phyloP scores from a whole-genome alignment of 139 green algal genomes.

The Auxenochlorella pyrenoidosa region DNA sequence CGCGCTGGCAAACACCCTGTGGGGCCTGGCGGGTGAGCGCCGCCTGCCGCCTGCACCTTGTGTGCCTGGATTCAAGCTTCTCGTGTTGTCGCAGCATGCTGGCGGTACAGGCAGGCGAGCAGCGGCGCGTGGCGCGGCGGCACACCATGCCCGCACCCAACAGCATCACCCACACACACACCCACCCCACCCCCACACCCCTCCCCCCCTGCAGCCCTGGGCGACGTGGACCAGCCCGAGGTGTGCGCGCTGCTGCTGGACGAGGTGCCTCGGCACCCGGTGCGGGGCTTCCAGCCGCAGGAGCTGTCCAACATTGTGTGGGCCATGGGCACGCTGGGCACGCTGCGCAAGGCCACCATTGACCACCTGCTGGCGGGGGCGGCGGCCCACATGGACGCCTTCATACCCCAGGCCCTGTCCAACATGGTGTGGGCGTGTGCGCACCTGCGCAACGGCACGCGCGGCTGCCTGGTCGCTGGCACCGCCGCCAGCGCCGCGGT shows the following conservation, averaged over 20 bases:
- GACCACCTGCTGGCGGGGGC: conserved; percentile 29
- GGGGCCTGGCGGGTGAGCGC: conserved; percentile 40
- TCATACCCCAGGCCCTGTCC: conserved; percentile 56
- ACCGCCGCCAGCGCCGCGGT: not conserved
- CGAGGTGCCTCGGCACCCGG: not conserved
- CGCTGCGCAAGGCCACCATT: conserved; percentile 9
- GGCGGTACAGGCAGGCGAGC: too few relatives aligned
- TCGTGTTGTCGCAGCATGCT: not conserved
- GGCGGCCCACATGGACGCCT: conserved; percentile 23
- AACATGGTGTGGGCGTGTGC: conserved; percentile 61
- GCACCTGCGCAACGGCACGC: conserved; percentile 39
- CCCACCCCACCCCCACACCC: too few relatives aligned
- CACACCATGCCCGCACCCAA: too few relatives aligned
- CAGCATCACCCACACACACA: too few relatives aligned
- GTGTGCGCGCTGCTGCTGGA: not conserved
- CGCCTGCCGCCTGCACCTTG: too few relatives aligned
- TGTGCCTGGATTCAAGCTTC: too few relatives aligned
- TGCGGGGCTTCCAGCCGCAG: conserved; percentile 14
- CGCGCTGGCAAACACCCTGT: conserved; percentile 74
- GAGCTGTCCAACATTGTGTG: conserved; percentile 52
- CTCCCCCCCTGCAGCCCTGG: conserved; percentile 15
- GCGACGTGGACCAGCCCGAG: not conserved
- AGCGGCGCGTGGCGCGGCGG: too few relatives aligned
- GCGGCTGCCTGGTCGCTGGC: conserved; percentile 1
- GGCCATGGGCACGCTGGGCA: conserved; percentile 41